phyloP scores from a whole-genome alignment of 1,284 basidiomycete genomes.

The Heterobasidion annosum region DNA sequence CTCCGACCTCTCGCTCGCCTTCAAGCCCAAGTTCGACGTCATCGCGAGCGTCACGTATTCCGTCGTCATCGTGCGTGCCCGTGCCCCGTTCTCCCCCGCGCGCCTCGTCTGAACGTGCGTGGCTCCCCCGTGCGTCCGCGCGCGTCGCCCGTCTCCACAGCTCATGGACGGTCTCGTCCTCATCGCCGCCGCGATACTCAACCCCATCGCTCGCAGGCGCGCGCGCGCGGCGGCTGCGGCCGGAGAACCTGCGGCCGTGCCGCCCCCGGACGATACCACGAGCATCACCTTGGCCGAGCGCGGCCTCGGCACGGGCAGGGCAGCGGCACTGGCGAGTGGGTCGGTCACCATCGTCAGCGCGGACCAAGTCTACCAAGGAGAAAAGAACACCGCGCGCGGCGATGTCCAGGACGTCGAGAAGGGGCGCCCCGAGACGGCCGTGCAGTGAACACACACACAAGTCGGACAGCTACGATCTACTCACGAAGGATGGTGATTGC shows the following conservation, averaged over 20 bases:
- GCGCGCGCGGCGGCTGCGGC: neutral
- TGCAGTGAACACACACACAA: no score
- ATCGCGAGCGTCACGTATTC: slow-evolving; percentile 59
- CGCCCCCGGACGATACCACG: neutral
- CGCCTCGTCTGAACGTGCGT: neutral
- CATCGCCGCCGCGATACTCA: slow-evolving; percentile 50
- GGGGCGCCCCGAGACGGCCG: no score
- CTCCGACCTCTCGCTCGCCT: slow-evolving; percentile 60
- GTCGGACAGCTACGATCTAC: neutral
- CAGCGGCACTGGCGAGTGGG: neutral
- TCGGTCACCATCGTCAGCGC: neutral
- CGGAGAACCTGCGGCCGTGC: neutral
- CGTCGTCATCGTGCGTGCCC: slow-evolving; percentile 43
- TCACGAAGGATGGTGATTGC: neutral
- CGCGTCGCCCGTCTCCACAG: slow-evolving; percentile 15
- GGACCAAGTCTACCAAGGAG: no score
- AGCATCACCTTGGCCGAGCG: neutral
- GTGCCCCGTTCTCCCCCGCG: neutral
- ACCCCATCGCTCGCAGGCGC: slow-evolving; percentile 29
- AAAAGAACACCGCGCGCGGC: no score
- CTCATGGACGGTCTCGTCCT: slow-evolving; percentile 54
- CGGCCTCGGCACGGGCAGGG: neutral
- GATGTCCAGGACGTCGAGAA: neutral
- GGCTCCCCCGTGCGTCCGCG: no score
- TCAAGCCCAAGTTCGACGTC: slow-evolving; percentile 58